phyloP scores from a whole-genome alignment of 1,139 yeast genomes.

The Pichia sp. region DNA sequence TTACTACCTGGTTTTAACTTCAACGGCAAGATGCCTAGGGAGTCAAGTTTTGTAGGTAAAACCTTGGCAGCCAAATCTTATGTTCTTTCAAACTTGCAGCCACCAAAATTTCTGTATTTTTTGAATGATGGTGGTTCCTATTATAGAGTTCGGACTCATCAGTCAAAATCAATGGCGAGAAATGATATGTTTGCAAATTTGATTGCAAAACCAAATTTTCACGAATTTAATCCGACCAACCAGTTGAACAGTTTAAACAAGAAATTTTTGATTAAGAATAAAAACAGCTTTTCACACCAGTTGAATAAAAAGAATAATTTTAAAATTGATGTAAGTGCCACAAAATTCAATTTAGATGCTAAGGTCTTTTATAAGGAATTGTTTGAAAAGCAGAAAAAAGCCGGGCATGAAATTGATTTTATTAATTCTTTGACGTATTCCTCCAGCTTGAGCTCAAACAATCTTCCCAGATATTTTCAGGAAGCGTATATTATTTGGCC shows the following conservation, averaged over 20 bases:
- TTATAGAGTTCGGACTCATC: slow-evolving; percentile 23
- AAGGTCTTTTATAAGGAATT: slow-evolving; percentile 3
- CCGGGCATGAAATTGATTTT: slow-evolving; percentile 15
- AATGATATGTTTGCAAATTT: slow-evolving; percentile 27
- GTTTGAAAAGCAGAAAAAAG: background rate
- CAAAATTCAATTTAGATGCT: slow-evolving; percentile 7
- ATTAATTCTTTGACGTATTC: slow-evolving; percentile 26
- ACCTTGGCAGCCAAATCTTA: slow-evolving; percentile 36
- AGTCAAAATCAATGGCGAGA: slow-evolving; percentile 20
- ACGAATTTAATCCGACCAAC: slow-evolving; percentile 15
- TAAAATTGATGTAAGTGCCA: slow-evolving; percentile 3
- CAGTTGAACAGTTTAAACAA: slow-evolving; percentile 11
- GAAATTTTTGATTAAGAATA: background rate
- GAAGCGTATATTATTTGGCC: slow-evolving; percentile 39
- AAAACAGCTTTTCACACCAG: slow-evolving; percentile 1
- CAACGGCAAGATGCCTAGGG: slow-evolving; percentile 24
- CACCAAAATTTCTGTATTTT: slow-evolving; percentile 36
- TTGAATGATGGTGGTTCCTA: slow-evolving; percentile 34
- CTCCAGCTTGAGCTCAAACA: slow-evolving; percentile 13
- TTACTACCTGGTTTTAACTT: slow-evolving; percentile 42
- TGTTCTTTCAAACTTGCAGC: slow-evolving; percentile 34
- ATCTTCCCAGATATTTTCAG: slow-evolving; percentile 40
- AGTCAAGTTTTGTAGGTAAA: slow-evolving; percentile 26
- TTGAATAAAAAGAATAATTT: background rate
- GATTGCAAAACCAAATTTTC: slow-evolving; percentile 6